These are phyloP conservation scores for Termitomyces sp. DNA, from an alignment of 768 basidiomycete genomes.

Conservation along the genomic window DNA sequence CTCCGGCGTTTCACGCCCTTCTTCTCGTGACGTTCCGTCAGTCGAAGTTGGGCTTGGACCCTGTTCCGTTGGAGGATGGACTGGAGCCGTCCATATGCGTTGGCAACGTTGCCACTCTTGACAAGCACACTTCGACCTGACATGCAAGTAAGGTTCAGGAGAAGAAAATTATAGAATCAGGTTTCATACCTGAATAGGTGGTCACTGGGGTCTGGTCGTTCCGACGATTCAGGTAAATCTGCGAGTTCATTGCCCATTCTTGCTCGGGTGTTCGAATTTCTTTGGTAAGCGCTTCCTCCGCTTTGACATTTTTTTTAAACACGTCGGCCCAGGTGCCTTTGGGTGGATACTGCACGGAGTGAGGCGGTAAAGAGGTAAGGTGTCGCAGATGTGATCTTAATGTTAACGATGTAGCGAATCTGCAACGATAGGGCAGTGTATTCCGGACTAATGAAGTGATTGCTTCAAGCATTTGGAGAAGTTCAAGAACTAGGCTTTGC, in stretches of 20 bases:
- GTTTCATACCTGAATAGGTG: slow-evolving; percentile 49
- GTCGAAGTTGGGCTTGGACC: slow-evolving; percentile 48
- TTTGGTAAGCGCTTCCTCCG: accelerated
- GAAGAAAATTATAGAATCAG: not conserved
- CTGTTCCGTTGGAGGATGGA: slow-evolving; percentile 52
- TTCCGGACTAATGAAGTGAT: slow-evolving; percentile 13
- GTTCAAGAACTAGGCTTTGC: too few relatives aligned
- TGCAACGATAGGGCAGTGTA: slow-evolving; percentile 3
- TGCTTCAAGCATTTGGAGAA: slow-evolving; percentile 10
- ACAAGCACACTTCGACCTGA: slow-evolving; percentile 65
- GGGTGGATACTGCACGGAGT: too few relatives aligned
- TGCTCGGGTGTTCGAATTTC: slow-evolving; percentile 23
- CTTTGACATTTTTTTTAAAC: not conserved
- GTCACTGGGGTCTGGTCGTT: slow-evolving; percentile 36
- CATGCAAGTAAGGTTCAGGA: slow-evolving; percentile 2
- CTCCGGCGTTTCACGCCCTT: slow-evolving; percentile 77
- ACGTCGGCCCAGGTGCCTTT: not conserved
- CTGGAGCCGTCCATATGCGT: slow-evolving; percentile 50
- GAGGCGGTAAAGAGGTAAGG: not conserved
- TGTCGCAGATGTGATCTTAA: slow-evolving; percentile 12
- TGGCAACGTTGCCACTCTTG: slow-evolving; percentile 37
- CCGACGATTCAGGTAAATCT: slow-evolving; percentile 19
- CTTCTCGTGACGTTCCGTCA: slow-evolving; percentile 72
- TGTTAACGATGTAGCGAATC: not conserved
- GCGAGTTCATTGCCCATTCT: slow-evolving; percentile 38